These are phyloP conservation scores for Scalesia atractyloides DNA, from an alignment of 129 eudicot species.

Conservation along the genomic window DNA sequence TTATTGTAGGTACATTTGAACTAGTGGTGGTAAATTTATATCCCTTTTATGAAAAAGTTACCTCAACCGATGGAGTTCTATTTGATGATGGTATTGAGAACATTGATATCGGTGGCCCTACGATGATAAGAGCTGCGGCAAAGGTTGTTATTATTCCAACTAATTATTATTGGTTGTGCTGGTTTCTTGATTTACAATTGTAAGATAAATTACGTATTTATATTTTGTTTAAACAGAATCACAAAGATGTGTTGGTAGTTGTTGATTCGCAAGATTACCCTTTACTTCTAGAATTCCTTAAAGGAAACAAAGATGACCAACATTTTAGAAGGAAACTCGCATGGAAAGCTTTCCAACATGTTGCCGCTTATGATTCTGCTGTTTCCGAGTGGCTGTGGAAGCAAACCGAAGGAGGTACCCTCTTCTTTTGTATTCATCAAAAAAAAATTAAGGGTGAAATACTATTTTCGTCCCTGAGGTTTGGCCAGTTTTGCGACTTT, in stretches of 20 bases:
- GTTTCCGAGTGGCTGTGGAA: constrained; percentile 99
- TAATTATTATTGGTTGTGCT: neutral
- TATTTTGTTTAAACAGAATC: constrained; percentile 57
- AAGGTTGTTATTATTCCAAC: constrained; percentile 49
- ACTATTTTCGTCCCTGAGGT: too few species aligned
- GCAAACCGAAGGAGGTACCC: constrained; percentile 73
- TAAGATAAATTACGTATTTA: neutral
- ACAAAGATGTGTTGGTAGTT: constrained; percentile 84
- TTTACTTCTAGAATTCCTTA: constrained; percentile 59
- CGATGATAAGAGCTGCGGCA: constrained; percentile 97
- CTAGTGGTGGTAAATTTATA: constrained; percentile 86
- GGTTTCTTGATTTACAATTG: neutral
- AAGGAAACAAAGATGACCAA: constrained; percentile 58
- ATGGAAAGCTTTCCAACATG: constrained; percentile 94
- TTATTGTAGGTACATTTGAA: constrained; percentile 76
- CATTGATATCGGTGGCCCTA: constrained; percentile 95
- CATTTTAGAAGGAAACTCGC: constrained; percentile 80
- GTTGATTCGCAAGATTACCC: constrained; percentile 87
- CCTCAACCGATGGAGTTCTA: constrained; percentile 55
- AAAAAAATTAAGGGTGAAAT: too few species aligned
- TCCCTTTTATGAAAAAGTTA: constrained; percentile 84
- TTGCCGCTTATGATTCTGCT: constrained; percentile 95
- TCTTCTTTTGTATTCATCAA: neutral
- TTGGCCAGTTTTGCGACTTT: too few species aligned
- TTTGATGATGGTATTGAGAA: constrained; percentile 93